Percentiles rank a stretch among this genome's conserved stretches.
phyloP scores from a whole-genome alignment of 805 yeast genomes.

The Candida manassasensis region DNA sequence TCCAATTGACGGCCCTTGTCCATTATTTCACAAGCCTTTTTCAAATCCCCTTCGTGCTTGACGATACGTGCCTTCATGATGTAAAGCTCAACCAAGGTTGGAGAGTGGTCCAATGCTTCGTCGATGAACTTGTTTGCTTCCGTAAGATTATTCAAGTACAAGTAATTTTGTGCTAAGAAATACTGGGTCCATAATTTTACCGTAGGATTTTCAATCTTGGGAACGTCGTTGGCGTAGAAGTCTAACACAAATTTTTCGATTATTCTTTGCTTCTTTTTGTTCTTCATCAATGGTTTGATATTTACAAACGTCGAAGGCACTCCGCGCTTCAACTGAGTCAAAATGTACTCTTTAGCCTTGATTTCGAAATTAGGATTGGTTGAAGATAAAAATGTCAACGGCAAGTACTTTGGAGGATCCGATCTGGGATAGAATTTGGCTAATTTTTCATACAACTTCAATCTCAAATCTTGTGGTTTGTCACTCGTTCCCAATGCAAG shows the following conservation, averaged over 20 bases:
- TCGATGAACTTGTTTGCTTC: conserved; percentile 57
- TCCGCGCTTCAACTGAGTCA: conserved; percentile 64
- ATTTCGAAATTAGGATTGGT: conserved; percentile 42
- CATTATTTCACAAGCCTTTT: conserved; percentile 61
- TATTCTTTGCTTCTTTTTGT: conserved; percentile 30
- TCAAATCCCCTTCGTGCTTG: conserved; percentile 62
- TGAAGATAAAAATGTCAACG: conserved; percentile 66
- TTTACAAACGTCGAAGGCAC: conserved; percentile 89
- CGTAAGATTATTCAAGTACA: conserved; percentile 48
- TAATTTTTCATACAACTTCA: conserved; percentile 60
- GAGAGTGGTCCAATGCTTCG: conserved; percentile 64
- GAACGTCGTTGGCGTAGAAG: conserved; percentile 32
- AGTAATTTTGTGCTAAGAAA: conserved; percentile 74
- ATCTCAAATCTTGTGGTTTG: conserved; percentile 44
- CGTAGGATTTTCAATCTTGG: conserved; percentile 36
- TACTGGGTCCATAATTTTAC: conserved; percentile 65
- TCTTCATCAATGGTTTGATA: conserved; percentile 72
- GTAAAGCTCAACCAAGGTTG: conserved; percentile 79
- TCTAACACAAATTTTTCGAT: conserved; percentile 53
- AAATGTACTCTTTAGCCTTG: conserved; percentile 51
- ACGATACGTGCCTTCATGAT: conserved; percentile 75
- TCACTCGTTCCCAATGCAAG: conserved; percentile 48
- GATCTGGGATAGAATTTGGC: conserved; percentile 72
- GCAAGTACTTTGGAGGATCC: conserved; percentile 75
- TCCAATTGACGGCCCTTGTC: conserved; percentile 71